These are phyloP conservation scores for Cladosporium sp. DNA, from an alignment of 2,329 filamentous ascomycete genomes.

Conservation along the genomic window DNA sequence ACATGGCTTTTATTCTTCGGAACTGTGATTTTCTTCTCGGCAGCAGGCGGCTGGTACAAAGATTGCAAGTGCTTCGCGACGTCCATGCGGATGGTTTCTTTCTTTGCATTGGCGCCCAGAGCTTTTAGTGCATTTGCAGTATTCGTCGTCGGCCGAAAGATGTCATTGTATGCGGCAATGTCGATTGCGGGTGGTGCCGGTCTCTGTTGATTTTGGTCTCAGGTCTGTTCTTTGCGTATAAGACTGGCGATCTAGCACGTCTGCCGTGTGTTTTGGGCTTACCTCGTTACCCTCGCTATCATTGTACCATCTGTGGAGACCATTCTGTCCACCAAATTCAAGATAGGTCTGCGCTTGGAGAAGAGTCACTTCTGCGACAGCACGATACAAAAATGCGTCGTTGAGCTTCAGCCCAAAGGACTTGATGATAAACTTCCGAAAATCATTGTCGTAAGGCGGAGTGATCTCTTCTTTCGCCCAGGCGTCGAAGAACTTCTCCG, in stretches of 20 bases:
- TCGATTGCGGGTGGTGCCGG: slow-evolving; percentile 53
- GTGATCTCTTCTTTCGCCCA: slow-evolving; percentile 39
- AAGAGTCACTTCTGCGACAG: slow-evolving; percentile 48
- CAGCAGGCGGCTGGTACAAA: slow-evolving; percentile 49
- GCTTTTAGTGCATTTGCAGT: slow-evolving; percentile 60
- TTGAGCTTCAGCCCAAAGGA: slow-evolving; percentile 44
- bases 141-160: slow-evolving; percentile 60
- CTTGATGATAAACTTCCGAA: slow-evolving; percentile 43
- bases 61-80: slow-evolving; percentile 54
- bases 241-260: slow-evolving; percentile 14
- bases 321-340: slow-evolving; percentile 41
- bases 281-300: slow-evolving; percentile 37
- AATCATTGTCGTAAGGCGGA: slow-evolving; percentile 39
- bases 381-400: slow-evolving; percentile 50
- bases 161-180: slow-evolving; percentile 60
- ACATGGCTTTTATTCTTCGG: slow-evolving; percentile 42
- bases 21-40: slow-evolving; percentile 28
- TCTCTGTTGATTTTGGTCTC: slow-evolving; percentile 23
- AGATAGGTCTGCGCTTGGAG: slow-evolving; percentile 48
- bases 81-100: slow-evolving; percentile 55
- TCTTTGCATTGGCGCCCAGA: slow-evolving; percentile 62
- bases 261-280: slow-evolving; percentile 19
- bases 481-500: slow-evolving; percentile 41
- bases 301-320: slow-evolving; percentile 50
- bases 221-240: slow-evolving; percentile 11